phyloP scores from a whole-genome alignment of 345 rosid species.

The Dipteronia sinensis region DNA sequence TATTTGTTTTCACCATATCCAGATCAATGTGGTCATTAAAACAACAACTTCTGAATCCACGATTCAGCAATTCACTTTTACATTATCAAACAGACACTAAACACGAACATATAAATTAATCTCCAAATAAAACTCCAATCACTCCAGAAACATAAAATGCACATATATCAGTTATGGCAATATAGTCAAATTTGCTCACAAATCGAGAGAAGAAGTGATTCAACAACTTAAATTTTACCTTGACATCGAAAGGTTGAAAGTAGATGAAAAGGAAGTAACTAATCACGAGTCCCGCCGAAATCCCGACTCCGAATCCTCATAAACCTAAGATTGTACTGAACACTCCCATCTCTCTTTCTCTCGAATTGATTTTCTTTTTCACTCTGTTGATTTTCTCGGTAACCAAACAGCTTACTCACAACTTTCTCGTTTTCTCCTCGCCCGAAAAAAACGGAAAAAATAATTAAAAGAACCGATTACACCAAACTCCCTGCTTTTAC shows the following conservation, averaged over 20 bases:
- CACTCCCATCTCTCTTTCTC: constrained; percentile 57
- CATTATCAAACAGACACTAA: not conserved
- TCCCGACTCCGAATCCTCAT: constrained; percentile 87
- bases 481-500: too few species aligned
- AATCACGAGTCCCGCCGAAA: constrained; percentile 67
- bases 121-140: not conserved
- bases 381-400: constrained; percentile 7
- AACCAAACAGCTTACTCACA: constrained; percentile 19
- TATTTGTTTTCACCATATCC: not conserved
- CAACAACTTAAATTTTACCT: constrained; percentile 39
- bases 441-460: too few species aligned
- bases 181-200: not conserved
- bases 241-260: constrained; percentile 69
- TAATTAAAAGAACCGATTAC: too few species aligned
- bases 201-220: not conserved
- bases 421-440: too few species aligned
- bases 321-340: constrained; percentile 71
- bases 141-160: not conserved
- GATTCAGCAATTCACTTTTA: not conserved
- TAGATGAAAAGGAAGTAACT: constrained; percentile 83
- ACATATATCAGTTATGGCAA: not conserved
- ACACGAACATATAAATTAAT: not conserved
- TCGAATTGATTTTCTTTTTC: too few species aligned
- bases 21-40: not conserved
- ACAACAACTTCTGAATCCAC: not conserved